Conservation (phyloP, 2,329 filamentous ascomycete species). For the Hirsutella rhossiliensis region DNA sequence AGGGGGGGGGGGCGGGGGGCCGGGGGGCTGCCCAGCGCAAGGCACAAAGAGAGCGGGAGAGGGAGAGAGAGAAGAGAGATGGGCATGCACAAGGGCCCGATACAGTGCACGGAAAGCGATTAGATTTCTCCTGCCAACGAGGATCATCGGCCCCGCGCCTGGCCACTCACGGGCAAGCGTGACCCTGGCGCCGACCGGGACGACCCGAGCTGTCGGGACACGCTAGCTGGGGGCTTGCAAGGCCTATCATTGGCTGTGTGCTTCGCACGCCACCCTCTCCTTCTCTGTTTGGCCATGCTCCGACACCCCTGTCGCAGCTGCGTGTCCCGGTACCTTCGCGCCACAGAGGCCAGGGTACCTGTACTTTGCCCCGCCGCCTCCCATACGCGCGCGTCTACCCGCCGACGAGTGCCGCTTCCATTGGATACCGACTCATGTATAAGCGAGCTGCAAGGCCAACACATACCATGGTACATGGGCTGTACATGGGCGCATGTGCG, state of each 20-base stretch:
- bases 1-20: no score
- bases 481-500: background rate
- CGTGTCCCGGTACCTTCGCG: background rate
- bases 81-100: background rate
- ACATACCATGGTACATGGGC: conserved; percentile 6
- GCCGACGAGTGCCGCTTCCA: conserved; percentile 8
- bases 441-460: conserved; percentile 19
- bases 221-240: conserved; percentile 14
- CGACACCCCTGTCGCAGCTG: conserved; percentile 7
- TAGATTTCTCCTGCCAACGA: background rate
- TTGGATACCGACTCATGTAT: conserved; percentile 17
- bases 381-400: conserved; percentile 17
- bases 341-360: background rate
- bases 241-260: conserved; percentile 9
- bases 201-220: conserved; percentile 23
- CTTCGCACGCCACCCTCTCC: conserved; percentile 6
- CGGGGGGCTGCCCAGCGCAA: no score
- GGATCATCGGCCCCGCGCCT: background rate
- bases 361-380: background rate
- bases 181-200: conserved; percentile 8
- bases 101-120: background rate
- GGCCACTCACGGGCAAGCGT: conserved; percentile 1
- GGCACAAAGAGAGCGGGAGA: no score
- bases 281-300: background rate
- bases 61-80: no score